Percentiles rank a stretch among this genome's conserved stretches.
These are phyloP conservation scores for Ascochyta koolunga DNA, from an alignment of 2,329 filamentous ascomycete species.

Conservation along the genomic window DNA sequence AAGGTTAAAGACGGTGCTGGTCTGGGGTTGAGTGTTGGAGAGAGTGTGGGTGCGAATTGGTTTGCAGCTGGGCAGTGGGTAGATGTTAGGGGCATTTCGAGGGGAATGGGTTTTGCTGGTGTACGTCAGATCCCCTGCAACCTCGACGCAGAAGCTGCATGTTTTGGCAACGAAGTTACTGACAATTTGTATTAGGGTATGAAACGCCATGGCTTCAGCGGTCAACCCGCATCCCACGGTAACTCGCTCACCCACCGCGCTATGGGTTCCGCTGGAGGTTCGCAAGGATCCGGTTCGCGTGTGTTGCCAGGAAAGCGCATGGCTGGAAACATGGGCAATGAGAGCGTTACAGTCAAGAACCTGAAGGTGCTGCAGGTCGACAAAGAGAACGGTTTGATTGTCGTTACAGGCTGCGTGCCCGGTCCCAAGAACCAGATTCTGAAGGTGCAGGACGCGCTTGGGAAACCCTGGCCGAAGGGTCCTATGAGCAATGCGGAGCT, in stretches of 20 bases:
- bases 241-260: slow-evolving; percentile 93
- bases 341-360: slow-evolving; percentile 89
- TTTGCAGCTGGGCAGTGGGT: slow-evolving; percentile 90
- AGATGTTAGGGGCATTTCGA: slow-evolving; percentile 77
- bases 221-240: slow-evolving; percentile 92
- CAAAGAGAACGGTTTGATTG: slow-evolving; percentile 81
- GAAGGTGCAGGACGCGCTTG: slow-evolving; percentile 86
- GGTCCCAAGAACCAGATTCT: slow-evolving; percentile 88
- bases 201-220: slow-evolving; percentile 91
- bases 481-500: slow-evolving; percentile 40
- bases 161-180: background rate
- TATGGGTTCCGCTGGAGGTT: slow-evolving; percentile 86
- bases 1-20: slow-evolving; percentile 76
- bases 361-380: slow-evolving; percentile 88
- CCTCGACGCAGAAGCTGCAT: background rate
- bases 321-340: slow-evolving; percentile 92
- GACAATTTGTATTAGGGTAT: slow-evolving; percentile 64
- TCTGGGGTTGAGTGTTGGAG: slow-evolving; percentile 74
- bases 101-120: slow-evolving; percentile 93
- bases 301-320: slow-evolving; percentile 97
- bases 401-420: slow-evolving; percentile 82
- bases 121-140: slow-evolving; percentile 43
- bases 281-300: slow-evolving; percentile 89
- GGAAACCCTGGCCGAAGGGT: slow-evolving; percentile 75
- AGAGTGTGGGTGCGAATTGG: slow-evolving; percentile 82